Evolutionary conservation across 139 green algal species (phyloP), one percentile per base, ranked within the genome.

Genomic region (Penium margaritaceum): DNA sequence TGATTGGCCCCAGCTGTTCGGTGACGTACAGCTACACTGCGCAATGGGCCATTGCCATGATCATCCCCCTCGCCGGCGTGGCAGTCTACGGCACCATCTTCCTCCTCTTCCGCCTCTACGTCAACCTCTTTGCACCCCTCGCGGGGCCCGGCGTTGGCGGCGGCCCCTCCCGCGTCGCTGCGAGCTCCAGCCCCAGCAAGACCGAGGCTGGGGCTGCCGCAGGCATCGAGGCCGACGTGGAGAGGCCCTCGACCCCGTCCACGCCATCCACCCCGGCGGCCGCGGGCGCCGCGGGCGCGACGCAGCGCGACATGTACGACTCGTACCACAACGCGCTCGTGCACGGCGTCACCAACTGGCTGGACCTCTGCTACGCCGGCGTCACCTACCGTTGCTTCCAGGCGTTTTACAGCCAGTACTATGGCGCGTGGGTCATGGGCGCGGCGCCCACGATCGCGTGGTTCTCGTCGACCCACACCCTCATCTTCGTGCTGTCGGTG

Each of bases 381-480:
- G 55, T 64, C 9, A 35, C 29, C 55, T 38, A 27, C 55, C 55
- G 55, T 6, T 64, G 55, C 27, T 64, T 64, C 55, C 55, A 64
- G 55, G 55, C 55, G 2, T 64, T 64, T 9, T 36, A 64, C 27
- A 24, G 27, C 24, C 55, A 64, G 24, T 35, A 19, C 27, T 64
- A 64, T 3, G 55, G 29, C 5, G 55, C 29, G 55, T 15, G 21
- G 5, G 55, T 64, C 27, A 36, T 64, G 55, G 55, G 55, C 15
- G 29, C 27, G 2, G 55, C 55, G 27, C 55, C 55, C 7, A 24
- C 34, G 14, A 35, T 64, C 55, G 27, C 5, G 55, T 64, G 55
- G 55, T 38, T 64, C 12, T 64, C 55, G 0, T 19, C 34, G 55
- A 64, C 55, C 9, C 55, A 64, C 1, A 36, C 7, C 27, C 15